Evolutionary conservation across 2,329 filamentous ascomycete species (phyloP), one percentile per base, ranked within the genome.

Genomic region (Fonsecaea erecta): DNA sequence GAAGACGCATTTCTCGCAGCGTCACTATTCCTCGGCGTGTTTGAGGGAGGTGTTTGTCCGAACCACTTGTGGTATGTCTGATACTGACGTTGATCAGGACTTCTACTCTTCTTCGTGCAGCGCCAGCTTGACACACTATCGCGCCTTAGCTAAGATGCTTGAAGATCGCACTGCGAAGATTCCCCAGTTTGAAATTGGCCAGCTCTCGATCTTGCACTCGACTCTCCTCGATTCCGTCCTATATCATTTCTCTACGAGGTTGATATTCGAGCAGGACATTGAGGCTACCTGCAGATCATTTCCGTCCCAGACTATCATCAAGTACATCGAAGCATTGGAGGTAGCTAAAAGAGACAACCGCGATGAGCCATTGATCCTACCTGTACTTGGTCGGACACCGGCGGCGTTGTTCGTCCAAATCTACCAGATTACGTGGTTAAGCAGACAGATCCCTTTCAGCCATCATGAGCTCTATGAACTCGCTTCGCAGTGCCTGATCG

Each of bases 1-100:
- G 35, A 43, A 35, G 62, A 69, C 18, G 35, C 67, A 8, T 69
- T 62, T 30, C 64, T 69, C 35, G 62, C 62, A 18, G 64, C 64
- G 21, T 67, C 67, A n/a, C 52, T 69, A n/a, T 69, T 69, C 30
- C 62, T 69, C 30, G 67, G 62, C 18, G 46, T 67, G 21, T 69
- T 69, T 40, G 67, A 69, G 59, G 60, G 62, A 67, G 37, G 60
- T 63, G 7, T 18, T 26, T 32, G 24, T 21, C 53, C 28, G 7
- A 30, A 4, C 16, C 54, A 34, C 14, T n/a, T 11, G 7, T 5
- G 8, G 21, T 46, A n/a, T 53, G 24, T 55, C 12, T 26, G 40
- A 34, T 34, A 40, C 56, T 68, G 26, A 68, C 46, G 5, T 24
- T 24, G 12, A n/a, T 4, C 24, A 68, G 67, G 67, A 69, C 46